Percentiles rank a stretch among this genome's conserved stretches.
Evolutionary conservation across 2,329 filamentous ascomycete species (phyloP).

Genomic region (Ophiostoma australiae): DNA sequence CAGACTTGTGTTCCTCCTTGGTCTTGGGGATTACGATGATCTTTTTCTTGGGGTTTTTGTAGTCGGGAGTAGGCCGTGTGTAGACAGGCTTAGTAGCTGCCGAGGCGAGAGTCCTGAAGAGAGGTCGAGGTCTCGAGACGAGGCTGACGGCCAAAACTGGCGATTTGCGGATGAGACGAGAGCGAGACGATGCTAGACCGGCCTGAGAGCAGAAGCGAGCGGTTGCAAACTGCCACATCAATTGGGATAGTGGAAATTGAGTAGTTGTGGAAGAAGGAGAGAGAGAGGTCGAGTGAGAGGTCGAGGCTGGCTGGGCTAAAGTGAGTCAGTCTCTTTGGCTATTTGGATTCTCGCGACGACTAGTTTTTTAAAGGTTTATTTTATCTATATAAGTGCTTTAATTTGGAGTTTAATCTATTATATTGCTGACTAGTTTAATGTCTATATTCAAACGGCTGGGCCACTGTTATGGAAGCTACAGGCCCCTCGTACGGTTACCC

Average conservation of each 20-base stretch:
- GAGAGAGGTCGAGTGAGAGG: background rate
- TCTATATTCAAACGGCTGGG: background rate
- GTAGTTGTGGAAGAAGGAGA: background rate
- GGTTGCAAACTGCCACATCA: constrained; percentile 25
- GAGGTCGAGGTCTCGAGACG: background rate
- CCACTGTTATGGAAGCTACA: background rate
- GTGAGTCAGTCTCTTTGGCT: constrained; percentile 6
- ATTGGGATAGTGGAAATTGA: constrained; percentile 12
- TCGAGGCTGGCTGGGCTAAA: background rate
- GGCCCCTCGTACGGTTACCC: background rate
- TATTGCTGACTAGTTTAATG: background rate
- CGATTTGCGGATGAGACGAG: constrained; percentile 8
- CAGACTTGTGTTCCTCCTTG: background rate
- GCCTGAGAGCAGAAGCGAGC: constrained; percentile 19
- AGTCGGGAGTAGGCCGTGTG: background rate
- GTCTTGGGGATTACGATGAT: background rate
- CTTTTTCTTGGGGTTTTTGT: constrained; percentile 5
- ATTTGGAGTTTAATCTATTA: background rate
- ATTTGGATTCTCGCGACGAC: constrained; percentile 12
- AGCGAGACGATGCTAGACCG: constrained; percentile 19
- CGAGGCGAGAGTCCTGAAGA: background rate
- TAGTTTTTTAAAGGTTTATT: background rate
- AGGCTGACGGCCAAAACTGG: constrained; percentile 13
- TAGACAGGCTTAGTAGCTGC: background rate
- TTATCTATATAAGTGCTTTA: background rate